These are phyloP conservation scores for Fagopyrum esculentum DNA, from an alignment of 148 eudicot genomes.

Conservation along the genomic window DNA sequence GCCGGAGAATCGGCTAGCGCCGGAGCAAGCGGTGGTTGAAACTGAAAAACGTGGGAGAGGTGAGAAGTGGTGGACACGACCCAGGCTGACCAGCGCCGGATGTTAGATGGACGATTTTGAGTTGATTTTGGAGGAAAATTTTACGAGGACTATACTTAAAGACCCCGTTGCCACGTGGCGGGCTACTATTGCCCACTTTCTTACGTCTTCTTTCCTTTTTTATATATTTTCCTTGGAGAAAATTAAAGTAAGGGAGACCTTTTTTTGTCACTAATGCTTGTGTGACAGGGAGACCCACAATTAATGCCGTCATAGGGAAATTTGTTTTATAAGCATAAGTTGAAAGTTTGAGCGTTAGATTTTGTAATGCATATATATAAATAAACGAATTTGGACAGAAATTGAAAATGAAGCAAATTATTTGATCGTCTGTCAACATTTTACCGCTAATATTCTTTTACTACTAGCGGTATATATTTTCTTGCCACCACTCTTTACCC, in stretches of 20 bases:
- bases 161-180: conserved; percentile 4
- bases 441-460: background rate
- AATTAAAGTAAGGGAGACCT: background rate
- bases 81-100: conserved; percentile 5
- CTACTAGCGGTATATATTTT: background rate
- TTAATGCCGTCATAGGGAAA: no score
- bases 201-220: background rate
- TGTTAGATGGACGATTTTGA: conserved; percentile 12
- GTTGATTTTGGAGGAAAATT: background rate
- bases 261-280: background rate
- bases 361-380: no score
- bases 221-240: background rate
- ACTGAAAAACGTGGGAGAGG: conserved; percentile 5
- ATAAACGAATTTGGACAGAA: no score
- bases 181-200: background rate
- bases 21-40: conserved; percentile 11
- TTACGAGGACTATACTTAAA: conserved; percentile 1
- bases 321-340: background rate
- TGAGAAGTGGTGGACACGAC: conserved; percentile 11
- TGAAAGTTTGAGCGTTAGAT: background rate
- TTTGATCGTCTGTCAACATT: background rate
- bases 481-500: background rate
- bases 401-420: no score
- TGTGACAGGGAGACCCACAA: background rate
- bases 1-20: background rate